These are phyloP conservation scores for Sisymbrium irio DNA, from an alignment of 345 rosid species.

Conservation along the genomic window DNA sequence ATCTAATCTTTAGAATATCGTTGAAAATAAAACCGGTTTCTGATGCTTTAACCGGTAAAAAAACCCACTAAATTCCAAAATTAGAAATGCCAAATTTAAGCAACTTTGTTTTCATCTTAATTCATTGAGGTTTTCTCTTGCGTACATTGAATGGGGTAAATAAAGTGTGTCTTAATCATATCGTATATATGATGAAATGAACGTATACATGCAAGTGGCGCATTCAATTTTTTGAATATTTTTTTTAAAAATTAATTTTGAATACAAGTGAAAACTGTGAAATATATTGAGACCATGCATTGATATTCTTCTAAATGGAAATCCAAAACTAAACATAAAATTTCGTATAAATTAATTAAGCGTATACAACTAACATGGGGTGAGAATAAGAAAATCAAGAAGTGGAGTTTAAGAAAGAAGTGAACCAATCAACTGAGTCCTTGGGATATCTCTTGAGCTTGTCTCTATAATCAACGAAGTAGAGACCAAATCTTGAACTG, in stretches of 20 bases:
- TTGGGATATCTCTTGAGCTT: constrained; percentile 90
- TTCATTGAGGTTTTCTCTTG: not conserved
- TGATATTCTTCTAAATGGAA: not conserved
- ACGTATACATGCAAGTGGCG: not conserved
- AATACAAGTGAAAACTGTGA: too few relatives aligned
- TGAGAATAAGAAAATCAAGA: not conserved
- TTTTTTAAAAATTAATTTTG: not conserved
- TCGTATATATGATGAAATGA: not conserved
- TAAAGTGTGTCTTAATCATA: not conserved
- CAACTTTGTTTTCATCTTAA: not conserved
- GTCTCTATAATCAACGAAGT: constrained; percentile 77
- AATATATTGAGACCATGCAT: too few relatives aligned
- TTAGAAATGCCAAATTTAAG: not conserved
- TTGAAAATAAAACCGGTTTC: not conserved
- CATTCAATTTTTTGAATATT: not conserved
- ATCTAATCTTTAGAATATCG: not conserved
- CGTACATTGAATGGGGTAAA: not conserved
- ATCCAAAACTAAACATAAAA: not conserved
- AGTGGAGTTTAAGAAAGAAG: constrained; percentile 62
- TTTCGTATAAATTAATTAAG: not conserved
- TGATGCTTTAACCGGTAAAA: not conserved
- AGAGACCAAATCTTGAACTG: constrained; percentile 87
- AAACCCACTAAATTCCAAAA: not conserved
- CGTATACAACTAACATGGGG: not conserved
- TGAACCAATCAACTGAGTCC: constrained; percentile 88